Conservation (phyloP, 306 rosid genomes). For the Cicer judaicum region DNA sequence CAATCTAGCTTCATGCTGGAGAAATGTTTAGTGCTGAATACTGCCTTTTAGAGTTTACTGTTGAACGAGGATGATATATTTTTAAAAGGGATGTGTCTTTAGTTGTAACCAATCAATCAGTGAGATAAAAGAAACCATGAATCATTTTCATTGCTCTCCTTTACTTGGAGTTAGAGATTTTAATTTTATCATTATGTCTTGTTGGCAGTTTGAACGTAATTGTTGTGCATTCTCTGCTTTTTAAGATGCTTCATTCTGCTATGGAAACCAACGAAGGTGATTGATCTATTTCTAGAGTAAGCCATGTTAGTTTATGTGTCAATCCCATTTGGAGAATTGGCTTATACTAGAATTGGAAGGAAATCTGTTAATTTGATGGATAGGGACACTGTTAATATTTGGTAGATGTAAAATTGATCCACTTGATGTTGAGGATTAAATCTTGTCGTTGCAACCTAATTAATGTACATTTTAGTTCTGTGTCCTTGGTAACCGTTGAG, state of each 20-base stretch:
- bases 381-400: background rate
- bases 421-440: background rate
- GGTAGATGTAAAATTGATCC: conserved; percentile 24
- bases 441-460: background rate
- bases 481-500: background rate
- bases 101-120: background rate
- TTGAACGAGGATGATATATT: background rate
- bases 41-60: conserved; percentile 2
- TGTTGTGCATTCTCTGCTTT: background rate
- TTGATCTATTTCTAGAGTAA: background rate
- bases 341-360: background rate
- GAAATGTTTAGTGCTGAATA: conserved; percentile 13
- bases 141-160: background rate
- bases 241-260: background rate
- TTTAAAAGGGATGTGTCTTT: background rate
- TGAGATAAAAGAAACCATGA: background rate
- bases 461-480: background rate
- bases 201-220: background rate
- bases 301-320: too few relatives aligned
- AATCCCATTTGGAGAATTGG: too few relatives aligned
- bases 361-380: background rate
- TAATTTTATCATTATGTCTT: background rate
- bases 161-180: conserved; percentile 1
- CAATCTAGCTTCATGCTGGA: conserved; percentile 1
- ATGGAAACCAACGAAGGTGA: background rate